Base-by-base conservation (phyloP, 805 yeast species). In the Starmerella stellata region DNA sequence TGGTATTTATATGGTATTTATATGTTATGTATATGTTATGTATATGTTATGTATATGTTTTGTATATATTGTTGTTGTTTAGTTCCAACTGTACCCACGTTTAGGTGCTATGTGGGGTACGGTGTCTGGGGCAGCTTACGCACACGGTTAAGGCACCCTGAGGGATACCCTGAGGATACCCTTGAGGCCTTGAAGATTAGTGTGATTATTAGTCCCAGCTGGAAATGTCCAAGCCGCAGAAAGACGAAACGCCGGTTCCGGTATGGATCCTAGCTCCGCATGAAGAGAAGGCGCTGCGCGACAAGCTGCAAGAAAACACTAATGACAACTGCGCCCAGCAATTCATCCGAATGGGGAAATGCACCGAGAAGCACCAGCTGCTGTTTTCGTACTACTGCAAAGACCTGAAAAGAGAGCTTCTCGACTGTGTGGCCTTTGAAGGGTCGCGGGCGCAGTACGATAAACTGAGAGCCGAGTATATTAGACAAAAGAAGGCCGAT, bases 211-310 rank as follows among this genome's bases (percentile, higher is more conserved):
- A 14, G 14, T 8, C 13, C 27, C 14, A 24, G 27, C 27, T 24
- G 27, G 27, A 14, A 24, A 7, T n/a, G n/a, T n/a, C n/a, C n/a
- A n/a, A n/a, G n/a, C n/a, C n/a, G n/a, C n/a, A n/a, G n/a, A n/a
- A 35, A 21, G 16, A 18, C 30, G 31, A 16, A 18, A 43, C 48
- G 11, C 48, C 54, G 4, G 44, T 51, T 7, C 62, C 62, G 2
- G 48, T 53, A n/a, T 59, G 62, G 62, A 51, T 59, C 36, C 46
- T 59, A 30, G 57, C 62, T 5, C 63, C 62, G 3, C 41, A 53
- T 42, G 62, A 59, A 34, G 63, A 59, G 39, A 56, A 53, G 45
- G 55, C 49, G 41, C 48, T 59, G 30, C 49, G 57, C 5, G 46
- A 51, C 27, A 49, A 52, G 35, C 47, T 52, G 34, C 61, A 57